Percentiles rank a stretch among this genome's conserved stretches.
These are phyloP conservation scores for Helicocarpus griseus DNA, from an alignment of 2,329 filamentous ascomycete genomes.

Conservation along the genomic window DNA sequence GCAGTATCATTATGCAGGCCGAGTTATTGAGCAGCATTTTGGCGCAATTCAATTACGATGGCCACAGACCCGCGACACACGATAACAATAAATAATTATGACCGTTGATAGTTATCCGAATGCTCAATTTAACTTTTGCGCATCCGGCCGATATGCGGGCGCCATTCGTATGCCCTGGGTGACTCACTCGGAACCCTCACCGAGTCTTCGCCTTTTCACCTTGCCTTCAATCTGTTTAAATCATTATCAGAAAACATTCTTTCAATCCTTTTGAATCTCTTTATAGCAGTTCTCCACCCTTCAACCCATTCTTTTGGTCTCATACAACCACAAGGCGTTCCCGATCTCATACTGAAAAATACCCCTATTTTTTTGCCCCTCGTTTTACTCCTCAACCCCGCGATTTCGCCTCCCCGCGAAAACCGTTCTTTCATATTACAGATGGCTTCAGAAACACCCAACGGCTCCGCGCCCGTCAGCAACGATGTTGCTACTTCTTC, in stretches of 20 bases:
- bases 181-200: background rate
- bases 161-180: background rate
- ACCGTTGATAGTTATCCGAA: too few relatives aligned
- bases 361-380: background rate
- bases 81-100: too few relatives aligned
- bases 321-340: background rate
- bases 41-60: too few relatives aligned
- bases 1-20: too few relatives aligned
- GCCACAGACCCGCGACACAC: too few relatives aligned
- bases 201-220: background rate
- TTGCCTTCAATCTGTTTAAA: background rate
- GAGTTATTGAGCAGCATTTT: too few relatives aligned
- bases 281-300: background rate
- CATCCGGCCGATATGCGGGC: background rate
- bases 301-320: background rate
- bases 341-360: background rate
- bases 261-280: background rate
- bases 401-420: background rate
- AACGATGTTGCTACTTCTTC: constrained; percentile 22
- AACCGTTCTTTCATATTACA: constrained; percentile 5
- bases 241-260: background rate
- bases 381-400: background rate
- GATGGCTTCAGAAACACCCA: constrained; percentile 27
- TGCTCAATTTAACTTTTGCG: background rate
- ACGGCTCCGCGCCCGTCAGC: constrained; percentile 19